Conservation (phyloP, 1,284 basidiomycete species). For the Farysia itapuensis region DNA sequence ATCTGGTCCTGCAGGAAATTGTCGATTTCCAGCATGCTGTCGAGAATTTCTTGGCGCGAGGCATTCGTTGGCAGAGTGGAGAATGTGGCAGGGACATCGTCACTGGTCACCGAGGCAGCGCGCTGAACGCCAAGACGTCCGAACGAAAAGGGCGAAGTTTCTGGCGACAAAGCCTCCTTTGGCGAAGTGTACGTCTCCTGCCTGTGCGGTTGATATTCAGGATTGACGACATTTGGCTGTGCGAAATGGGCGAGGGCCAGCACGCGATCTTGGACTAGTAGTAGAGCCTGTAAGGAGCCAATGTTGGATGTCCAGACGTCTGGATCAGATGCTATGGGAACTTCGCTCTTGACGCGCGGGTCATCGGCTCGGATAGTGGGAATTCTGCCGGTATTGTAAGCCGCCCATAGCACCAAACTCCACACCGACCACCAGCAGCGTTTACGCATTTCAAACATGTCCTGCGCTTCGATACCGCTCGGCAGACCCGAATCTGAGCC, state of each 20-base stretch:
- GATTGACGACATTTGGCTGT: constrained; percentile 2
- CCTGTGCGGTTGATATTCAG: constrained; percentile 9
- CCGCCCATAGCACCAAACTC: constrained; percentile 45
- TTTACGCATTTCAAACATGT: constrained; percentile 52
- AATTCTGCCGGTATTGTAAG: constrained; percentile 52
- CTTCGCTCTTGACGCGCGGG: constrained; percentile 48
- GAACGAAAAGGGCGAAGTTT: constrained; percentile 15
- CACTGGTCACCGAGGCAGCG: constrained; percentile 17
- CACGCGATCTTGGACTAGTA: constrained; percentile 50
- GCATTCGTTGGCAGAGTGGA: constrained; percentile 33
- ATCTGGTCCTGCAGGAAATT: constrained; percentile 46
- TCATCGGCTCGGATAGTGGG: constrained; percentile 54
- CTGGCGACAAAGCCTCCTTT: neutral
- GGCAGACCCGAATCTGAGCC: constrained; percentile 14
- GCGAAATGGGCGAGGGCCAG: constrained; percentile 40
- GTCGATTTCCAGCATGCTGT: constrained; percentile 52
- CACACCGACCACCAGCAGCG: constrained; percentile 53
- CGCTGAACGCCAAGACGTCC: constrained; percentile 20
- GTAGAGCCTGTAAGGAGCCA: constrained; percentile 43
- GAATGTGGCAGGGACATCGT: constrained; percentile 22
- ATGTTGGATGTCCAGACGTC: constrained; percentile 42
- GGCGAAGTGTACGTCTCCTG: constrained; percentile 10
- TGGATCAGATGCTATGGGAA: constrained; percentile 30
- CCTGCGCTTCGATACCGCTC: constrained; percentile 24
- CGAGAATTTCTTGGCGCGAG: constrained; percentile 41